phyloP scores from a whole-genome alignment of 2,329 filamentous ascomycete species.

The Cladophialophora yegresii region DNA sequence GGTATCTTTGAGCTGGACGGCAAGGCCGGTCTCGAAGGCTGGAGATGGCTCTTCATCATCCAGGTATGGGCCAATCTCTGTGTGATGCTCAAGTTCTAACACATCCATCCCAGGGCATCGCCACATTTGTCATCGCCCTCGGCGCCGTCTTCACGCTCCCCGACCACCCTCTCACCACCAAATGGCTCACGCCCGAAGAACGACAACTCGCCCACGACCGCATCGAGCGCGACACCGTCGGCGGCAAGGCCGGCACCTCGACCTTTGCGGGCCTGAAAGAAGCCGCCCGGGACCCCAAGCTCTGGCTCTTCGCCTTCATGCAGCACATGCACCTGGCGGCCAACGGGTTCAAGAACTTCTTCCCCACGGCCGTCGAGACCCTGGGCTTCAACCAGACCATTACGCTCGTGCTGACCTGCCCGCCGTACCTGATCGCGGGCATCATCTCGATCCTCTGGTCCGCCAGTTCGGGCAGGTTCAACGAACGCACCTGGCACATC shows the following conservation, averaged over 20 bases:
- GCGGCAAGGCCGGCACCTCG: neutral
- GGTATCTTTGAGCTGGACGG: slow-evolving; percentile 57
- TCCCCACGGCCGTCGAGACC: slow-evolving; percentile 51
- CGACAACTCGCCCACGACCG: slow-evolving; percentile 50
- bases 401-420: slow-evolving; percentile 54
- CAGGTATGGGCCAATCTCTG: neutral
- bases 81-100: neutral
- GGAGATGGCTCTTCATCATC: slow-evolving; percentile 48
- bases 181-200: slow-evolving; percentile 35
- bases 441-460: slow-evolving; percentile 20
- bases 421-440: slow-evolving; percentile 40
- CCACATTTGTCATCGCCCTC: slow-evolving; percentile 48
- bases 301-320: slow-evolving; percentile 50
- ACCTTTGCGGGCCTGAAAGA: slow-evolving; percentile 23
- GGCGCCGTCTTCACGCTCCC: slow-evolving; percentile 47
- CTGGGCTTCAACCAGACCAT: slow-evolving; percentile 53
- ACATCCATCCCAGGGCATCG: slow-evolving; percentile 42
- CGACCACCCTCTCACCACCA: slow-evolving; percentile 46
- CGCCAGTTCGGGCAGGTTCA: slow-evolving; percentile 38
- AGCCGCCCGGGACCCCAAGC: slow-evolving; percentile 38
- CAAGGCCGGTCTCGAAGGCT: slow-evolving; percentile 45
- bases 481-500: slow-evolving; percentile 70
- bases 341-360: slow-evolving; percentile 50
- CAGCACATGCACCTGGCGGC: slow-evolving; percentile 51
- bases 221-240: slow-evolving; percentile 21